phyloP scores from a whole-genome alignment of 108 stramenopile species.

The Hondaea fermentalgiana region DNA sequence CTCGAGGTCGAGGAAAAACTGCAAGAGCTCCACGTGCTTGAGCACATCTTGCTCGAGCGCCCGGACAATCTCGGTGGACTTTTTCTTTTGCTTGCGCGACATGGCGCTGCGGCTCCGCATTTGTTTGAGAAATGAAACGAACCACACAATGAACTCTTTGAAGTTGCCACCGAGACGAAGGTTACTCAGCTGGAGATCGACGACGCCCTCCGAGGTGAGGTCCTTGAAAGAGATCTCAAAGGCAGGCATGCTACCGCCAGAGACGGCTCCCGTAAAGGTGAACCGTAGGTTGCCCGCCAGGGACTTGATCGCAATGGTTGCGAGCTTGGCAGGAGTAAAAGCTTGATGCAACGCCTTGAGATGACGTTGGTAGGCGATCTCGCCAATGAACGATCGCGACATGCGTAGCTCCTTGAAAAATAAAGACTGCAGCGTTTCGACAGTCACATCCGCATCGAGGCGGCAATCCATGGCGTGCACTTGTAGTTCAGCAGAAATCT shows the following conservation, averaged over 20 bases:
- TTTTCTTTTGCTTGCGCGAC: neutral
- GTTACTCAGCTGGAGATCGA: neutral
- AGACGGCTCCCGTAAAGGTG: neutral
- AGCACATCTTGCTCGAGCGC: neutral
- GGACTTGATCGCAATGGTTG: neutral
- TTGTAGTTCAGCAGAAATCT: neutral
- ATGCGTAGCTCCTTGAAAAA: neutral
- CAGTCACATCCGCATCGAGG: neutral
- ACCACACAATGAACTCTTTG: constrained; percentile 5
- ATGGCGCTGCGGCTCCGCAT: neutral
- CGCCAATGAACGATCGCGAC: neutral
- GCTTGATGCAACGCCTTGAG: neutral
- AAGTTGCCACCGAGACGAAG: neutral
- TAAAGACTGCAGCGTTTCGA: neutral
- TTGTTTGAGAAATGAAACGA: neutral
- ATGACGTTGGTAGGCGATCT: neutral
- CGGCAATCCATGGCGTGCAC: neutral
- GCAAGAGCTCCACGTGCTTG: constrained; percentile 1
- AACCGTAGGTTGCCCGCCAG: neutral
- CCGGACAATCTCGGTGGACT: neutral
- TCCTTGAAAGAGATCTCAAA: neutral
- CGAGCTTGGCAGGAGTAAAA: neutral
- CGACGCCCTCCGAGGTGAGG: neutral
- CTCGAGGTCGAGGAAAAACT: neutral
- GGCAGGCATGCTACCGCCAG: neutral